Conservation (phyloP, 768 basidiomycete species). For the Lyophyllum atratum region DNA sequence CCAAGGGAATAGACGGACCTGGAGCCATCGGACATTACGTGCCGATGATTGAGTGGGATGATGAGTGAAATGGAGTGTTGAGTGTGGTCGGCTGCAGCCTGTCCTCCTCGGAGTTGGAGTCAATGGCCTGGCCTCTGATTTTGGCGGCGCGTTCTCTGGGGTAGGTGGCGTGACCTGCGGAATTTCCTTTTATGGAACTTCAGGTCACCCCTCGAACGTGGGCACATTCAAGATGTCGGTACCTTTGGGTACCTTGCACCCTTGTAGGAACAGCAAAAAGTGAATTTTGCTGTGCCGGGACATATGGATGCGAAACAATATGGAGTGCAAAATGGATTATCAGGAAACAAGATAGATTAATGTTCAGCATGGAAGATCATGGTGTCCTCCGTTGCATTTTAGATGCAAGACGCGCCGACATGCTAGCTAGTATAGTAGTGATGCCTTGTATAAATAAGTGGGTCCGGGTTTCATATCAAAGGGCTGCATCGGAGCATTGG, state of each 20-base stretch:
- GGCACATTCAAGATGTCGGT: too few species aligned
- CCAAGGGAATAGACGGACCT: constrained; percentile 37
- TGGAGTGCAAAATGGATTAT: too few species aligned
- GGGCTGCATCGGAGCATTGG: constrained; percentile 4
- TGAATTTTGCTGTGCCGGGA: too few species aligned
- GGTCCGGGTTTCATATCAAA: too few species aligned
- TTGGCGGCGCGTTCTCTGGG: constrained; percentile 6
- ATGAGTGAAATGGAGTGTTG: background rate
- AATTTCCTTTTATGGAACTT: constrained; percentile 6
- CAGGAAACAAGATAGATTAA: too few species aligned
- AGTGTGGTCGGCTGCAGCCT: background rate
- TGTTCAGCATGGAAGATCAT: background rate
- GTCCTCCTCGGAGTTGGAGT: constrained; percentile 13
- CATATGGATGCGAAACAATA: too few species aligned
- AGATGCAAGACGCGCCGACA: background rate
- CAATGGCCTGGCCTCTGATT: background rate
- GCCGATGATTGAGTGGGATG: background rate
- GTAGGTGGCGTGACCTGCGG: constrained; percentile 12
- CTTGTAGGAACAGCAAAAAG: too few species aligned
- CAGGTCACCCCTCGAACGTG: constrained; percentile 2
- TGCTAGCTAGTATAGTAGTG: background rate
- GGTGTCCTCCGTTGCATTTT: background rate
- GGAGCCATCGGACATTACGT: constrained; percentile 59
- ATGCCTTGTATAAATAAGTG: too few species aligned
- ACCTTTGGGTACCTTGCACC: too few species aligned